These are phyloP conservation scores for Cryptosporidium baileyi DNA, from an alignment of 169 alveolate genomes.

Conservation along the genomic window DNA sequence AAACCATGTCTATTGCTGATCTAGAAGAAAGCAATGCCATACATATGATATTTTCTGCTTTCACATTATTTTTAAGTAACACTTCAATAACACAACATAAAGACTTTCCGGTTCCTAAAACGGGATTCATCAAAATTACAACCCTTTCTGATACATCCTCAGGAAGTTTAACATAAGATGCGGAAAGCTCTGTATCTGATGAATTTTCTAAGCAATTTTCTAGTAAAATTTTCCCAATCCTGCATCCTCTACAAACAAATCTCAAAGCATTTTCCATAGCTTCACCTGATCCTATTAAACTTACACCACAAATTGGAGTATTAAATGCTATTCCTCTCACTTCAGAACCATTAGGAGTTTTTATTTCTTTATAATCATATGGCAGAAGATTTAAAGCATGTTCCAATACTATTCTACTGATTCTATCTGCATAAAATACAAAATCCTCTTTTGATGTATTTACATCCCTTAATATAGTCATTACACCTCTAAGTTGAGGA, in stretches of 20 bases:
- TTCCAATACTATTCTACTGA: conserved; percentile 54
- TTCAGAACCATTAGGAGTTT: conserved; percentile 25
- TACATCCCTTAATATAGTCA: conserved; percentile 61
- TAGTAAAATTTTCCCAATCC: conserved; percentile 50
- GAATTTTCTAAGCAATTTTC: not conserved
- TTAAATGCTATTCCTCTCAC: conserved; percentile 49
- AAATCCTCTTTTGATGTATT: conserved; percentile 55
- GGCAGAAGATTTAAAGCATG: conserved; percentile 64
- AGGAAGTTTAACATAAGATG: conserved; percentile 74
- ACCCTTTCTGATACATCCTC: conserved; percentile 74
- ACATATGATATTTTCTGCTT: conserved; percentile 79
- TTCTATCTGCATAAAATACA: conserved; percentile 53
- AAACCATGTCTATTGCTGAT: conserved; percentile 74
- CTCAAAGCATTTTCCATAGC: conserved; percentile 68
- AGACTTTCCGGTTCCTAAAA: conserved; percentile 84
- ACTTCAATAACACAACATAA: conserved; percentile 75
- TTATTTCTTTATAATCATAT: conserved; percentile 26
- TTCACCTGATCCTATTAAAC: conserved; percentile 63
- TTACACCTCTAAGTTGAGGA: conserved; percentile 66
- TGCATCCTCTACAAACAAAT: conserved; percentile 68
- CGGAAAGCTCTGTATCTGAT: not conserved
- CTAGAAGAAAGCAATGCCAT: conserved; percentile 79
- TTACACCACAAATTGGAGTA: conserved; percentile 67
- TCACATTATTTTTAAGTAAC: conserved; percentile 75
- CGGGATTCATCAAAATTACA: conserved; percentile 81